These are phyloP conservation scores for Diaporthe destruens DNA, from an alignment of 2,329 filamentous ascomycete species.

Conservation along the genomic window DNA sequence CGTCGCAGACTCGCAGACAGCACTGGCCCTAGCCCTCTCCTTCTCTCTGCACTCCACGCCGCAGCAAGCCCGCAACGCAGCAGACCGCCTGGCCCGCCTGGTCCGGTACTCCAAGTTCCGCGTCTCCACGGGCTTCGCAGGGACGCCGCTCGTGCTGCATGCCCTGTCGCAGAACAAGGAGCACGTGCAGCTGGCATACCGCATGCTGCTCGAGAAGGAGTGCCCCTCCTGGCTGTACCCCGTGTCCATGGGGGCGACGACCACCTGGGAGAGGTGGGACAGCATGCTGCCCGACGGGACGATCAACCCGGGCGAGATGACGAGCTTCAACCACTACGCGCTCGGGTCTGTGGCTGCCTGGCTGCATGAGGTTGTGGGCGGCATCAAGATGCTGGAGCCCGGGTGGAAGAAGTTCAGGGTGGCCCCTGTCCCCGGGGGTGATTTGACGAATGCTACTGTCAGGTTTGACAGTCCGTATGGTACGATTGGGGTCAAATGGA, in stretches of 20 bases:
- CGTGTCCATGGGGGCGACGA: slow-evolving; percentile 55
- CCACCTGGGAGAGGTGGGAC: slow-evolving; percentile 59
- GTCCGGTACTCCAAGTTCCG: slow-evolving; percentile 33
- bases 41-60: slow-evolving; percentile 44
- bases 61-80: slow-evolving; percentile 1
- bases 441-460: slow-evolving; percentile 40
- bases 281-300: slow-evolving; percentile 52
- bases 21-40: slow-evolving; percentile 45
- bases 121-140: slow-evolving; percentile 41
- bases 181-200: slow-evolving; percentile 55
- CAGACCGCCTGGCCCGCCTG: slow-evolving; percentile 40
- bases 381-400: slow-evolving; percentile 47
- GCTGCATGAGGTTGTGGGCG: slow-evolving; percentile 53
- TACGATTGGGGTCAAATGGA: slow-evolving; percentile 28
- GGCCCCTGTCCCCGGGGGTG: slow-evolving; percentile 48
- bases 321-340: slow-evolving; percentile 57
- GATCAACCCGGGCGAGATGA: slow-evolving; percentile 56
- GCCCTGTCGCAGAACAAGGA: slow-evolving; percentile 44
- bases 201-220: slow-evolving; percentile 60
- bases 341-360: slow-evolving; percentile 55
- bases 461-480: slow-evolving; percentile 40
- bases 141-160: slow-evolving; percentile 41
- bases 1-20: slow-evolving; percentile 48
- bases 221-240: slow-evolving; percentile 56
- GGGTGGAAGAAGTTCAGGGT: slow-evolving; percentile 50